Percentiles rank a stretch among this genome's conserved stretches.
Evolutionary conservation across 192 early-diverging fungal genomes (phyloP).

Genomic region (Pilobolus umbonatus): DNA sequence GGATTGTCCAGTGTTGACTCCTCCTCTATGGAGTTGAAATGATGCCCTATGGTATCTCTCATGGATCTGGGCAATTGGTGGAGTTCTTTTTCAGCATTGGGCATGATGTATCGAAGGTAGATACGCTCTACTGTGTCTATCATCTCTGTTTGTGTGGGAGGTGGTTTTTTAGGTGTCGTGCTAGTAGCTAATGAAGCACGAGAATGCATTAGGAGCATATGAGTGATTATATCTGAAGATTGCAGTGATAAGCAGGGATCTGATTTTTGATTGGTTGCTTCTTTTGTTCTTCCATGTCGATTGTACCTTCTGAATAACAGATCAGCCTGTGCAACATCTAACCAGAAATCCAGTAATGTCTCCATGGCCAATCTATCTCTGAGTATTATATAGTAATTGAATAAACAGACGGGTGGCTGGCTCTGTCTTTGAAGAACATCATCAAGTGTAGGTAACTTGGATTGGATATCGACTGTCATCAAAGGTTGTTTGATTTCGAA

Average conservation of each 20-base stretch:
- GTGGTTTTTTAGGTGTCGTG: constrained; percentile 6
- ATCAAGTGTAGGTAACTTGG: constrained; percentile 65
- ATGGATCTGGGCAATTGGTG: constrained; percentile 34
- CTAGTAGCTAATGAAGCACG: constrained; percentile 13
- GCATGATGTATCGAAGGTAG: constrained; percentile 48
- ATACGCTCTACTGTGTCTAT: constrained; percentile 50
- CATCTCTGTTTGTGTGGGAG: constrained; percentile 44
- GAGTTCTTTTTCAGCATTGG: constrained; percentile 46
- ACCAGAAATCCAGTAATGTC: constrained; percentile 73
- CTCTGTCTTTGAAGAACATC: constrained; percentile 63
- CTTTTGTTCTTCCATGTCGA: constrained; percentile 14
- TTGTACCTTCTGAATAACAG: constrained; percentile 53
- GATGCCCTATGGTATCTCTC: constrained; percentile 21
- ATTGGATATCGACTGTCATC: no score
- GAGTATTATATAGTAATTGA: constrained; percentile 71
- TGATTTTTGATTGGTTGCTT: neutral
- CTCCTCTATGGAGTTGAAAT: constrained; percentile 10
- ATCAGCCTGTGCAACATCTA: constrained; percentile 70
- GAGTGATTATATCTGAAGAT: constrained; percentile 15
- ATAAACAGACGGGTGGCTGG: constrained; percentile 66
- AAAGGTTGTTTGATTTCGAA: constrained; percentile 2
- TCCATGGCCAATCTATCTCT: constrained; percentile 53
- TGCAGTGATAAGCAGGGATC: neutral
- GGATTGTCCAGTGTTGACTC: constrained; percentile 32
- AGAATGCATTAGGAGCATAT: constrained; percentile 21